Evolutionary conservation across 192 early-diverging fungal species (phyloP).

Genomic region (Chytriomyces sp.): DNA sequence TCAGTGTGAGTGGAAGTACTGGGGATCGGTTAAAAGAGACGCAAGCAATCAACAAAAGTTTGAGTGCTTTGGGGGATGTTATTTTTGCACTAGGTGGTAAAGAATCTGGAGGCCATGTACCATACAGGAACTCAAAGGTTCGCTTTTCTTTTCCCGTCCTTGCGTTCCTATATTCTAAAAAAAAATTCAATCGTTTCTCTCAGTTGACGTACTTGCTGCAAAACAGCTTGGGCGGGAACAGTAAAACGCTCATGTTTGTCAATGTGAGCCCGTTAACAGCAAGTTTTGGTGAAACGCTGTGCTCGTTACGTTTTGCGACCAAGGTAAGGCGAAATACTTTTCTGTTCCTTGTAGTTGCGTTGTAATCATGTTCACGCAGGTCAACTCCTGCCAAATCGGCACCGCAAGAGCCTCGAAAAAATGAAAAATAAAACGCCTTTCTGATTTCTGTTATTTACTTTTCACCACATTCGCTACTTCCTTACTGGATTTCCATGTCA

Average conservation of each 20-base stretch:
- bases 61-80: slow-evolving; percentile 89
- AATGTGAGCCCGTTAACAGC: slow-evolving; percentile 85
- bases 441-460: no score
- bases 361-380: slow-evolving; percentile 35
- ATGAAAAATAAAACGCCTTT: not conserved
- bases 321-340: slow-evolving; percentile 60
- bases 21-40: slow-evolving; percentile 91
- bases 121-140: slow-evolving; percentile 94
- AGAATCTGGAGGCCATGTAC: slow-evolving; percentile 74
- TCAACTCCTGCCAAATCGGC: slow-evolving; percentile 87
- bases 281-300: slow-evolving; percentile 84
- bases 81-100: slow-evolving; percentile 80
- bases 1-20: slow-evolving; percentile 79
- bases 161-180: not conserved
- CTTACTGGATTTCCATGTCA: no score
- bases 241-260: slow-evolving; percentile 99
- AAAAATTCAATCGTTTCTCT: slow-evolving; percentile 8
- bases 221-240: slow-evolving; percentile 82
- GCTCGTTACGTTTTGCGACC: slow-evolving; percentile 92
- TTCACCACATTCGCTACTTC: no score
- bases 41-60: slow-evolving; percentile 94
- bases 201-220: slow-evolving; percentile 74
- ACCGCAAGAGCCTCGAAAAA: slow-evolving; percentile 61
- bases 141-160: slow-evolving; percentile 39
- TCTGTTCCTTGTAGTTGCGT: not conserved